Base-by-base conservation (phyloP, 176 grass and related monocot species). In the Oryza meridionalis region DNA sequence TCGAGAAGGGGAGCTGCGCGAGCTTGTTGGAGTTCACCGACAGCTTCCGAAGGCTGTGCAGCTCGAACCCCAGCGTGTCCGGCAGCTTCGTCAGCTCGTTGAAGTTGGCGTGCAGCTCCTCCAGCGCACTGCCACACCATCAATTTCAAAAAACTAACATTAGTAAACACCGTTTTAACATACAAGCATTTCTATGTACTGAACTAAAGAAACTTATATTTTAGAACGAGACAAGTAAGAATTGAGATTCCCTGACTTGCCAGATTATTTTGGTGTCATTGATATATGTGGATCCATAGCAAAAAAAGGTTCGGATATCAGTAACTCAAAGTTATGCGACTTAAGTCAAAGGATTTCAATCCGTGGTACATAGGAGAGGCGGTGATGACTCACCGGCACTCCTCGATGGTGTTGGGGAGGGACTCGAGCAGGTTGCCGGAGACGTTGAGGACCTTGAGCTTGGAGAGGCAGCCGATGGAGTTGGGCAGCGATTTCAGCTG, bases 401-500 rank as follows among this genome's bases (percentile, higher is more conserved):
- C 90, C 81, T 96, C 97, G 11, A 99, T 90, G 72, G 93, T 99
- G 82, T 86, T 61, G 0, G 97, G 97, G 7, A 99, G 84, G 13
- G 86, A 86, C 38, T 88, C 75, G 4, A 99, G 84, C 16, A 99
- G 89, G 86, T 99, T 99, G 87, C 97, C 93, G 72, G 97, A 96
- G 81, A 96, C 90, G 72, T 99, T 94, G 81, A 99, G 86, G 49
- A 94, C 88, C 76, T 90, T 92, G 78, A 99, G 87, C 90, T 96
- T 99, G 55, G 91, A 94, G 81, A 99, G 97, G 84, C 97, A 99
- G 27, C 97, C 93, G 26, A 99, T 92, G 88, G 97, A 99, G 81
- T 99, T 99, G 6, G 97, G 97, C 37, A 99, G 86, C 22, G 90
- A 76, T 76, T 85, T 96, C 67, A 99, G 86, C 88, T 99, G 93